Evolutionary conservation across 2,329 filamentous ascomycete species (phyloP).

Genomic region (Ophiostoma montium): DNA sequence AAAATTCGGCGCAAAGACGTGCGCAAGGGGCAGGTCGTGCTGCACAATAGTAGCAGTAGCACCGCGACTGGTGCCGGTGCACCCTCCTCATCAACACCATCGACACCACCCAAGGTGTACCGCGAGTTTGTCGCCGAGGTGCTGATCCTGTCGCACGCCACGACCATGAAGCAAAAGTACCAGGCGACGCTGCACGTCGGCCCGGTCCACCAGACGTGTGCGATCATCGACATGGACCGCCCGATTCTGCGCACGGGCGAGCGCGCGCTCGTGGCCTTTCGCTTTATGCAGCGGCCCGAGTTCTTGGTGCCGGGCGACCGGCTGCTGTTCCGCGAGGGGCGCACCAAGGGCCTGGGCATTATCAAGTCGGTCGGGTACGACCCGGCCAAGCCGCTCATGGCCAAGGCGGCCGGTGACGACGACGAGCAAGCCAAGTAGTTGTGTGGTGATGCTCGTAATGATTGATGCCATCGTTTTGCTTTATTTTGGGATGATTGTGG

Average conservation of each 20-base stretch:
- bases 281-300: constrained; percentile 87
- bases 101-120: constrained; percentile 47
- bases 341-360: constrained; percentile 90
- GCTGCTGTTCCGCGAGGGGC: constrained; percentile 82
- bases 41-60: constrained; percentile 48
- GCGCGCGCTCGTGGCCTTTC: constrained; percentile 84
- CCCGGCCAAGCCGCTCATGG: constrained; percentile 31
- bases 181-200: constrained; percentile 98
- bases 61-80: no score
- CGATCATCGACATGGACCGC: constrained; percentile 96
- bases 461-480: no score
- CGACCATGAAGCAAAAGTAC: constrained; percentile 92
- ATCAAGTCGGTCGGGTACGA: constrained; percentile 89
- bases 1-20: constrained; percentile 83
- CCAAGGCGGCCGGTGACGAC: background rate
- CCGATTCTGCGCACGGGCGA: constrained; percentile 90
- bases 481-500: no score
- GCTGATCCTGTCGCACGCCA: constrained; percentile 86
- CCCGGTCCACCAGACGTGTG: constrained; percentile 85
- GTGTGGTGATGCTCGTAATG: background rate
- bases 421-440: background rate
- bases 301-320: constrained; percentile 81
- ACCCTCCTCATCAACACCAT: no score
- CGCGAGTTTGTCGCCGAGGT: constrained; percentile 75
- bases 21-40: constrained; percentile 92